Percentiles rank a stretch among this genome's conserved stretches.
These are phyloP conservation scores for Alternaria brassicae DNA, from an alignment of 2,329 filamentous ascomycete species.

Conservation along the genomic window DNA sequence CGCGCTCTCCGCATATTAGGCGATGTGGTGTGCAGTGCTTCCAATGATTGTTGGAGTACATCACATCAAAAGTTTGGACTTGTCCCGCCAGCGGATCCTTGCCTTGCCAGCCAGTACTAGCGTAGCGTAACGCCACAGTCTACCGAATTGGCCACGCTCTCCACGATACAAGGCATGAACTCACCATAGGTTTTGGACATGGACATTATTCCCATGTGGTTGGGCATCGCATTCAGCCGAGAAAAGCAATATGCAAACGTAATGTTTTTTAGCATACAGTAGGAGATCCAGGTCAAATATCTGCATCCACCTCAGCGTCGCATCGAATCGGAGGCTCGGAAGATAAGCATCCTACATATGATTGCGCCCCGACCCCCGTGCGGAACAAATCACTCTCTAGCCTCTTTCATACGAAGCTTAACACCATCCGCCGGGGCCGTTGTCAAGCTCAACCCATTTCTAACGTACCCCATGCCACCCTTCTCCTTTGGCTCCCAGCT, in stretches of 20 bases:
- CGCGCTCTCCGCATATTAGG: constrained; percentile 42
- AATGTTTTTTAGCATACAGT: neutral
- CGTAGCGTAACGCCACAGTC: neutral
- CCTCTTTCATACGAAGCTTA: constrained; percentile 43
- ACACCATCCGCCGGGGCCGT: constrained; percentile 42
- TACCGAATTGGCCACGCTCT: neutral
- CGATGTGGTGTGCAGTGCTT: constrained; percentile 9
- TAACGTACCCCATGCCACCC: constrained; percentile 34
- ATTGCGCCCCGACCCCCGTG: too few species aligned
- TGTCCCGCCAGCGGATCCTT: constrained; percentile 24
- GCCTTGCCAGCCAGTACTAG: constrained; percentile 5
- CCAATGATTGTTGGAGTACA: constrained; percentile 4
- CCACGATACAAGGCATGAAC: neutral
- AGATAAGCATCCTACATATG: neutral
- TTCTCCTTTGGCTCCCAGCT: constrained; percentile 35
- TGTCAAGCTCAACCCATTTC: constrained; percentile 35
- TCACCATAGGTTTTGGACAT: neutral
- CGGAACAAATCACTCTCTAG: constrained; percentile 16
- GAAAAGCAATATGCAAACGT: neutral
- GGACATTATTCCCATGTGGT: neutral
- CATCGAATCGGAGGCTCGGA: neutral
- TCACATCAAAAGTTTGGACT: constrained; percentile 28
- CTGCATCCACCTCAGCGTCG: neutral
- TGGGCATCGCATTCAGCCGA: neutral
- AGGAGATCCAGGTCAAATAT: neutral